Evolutionary conservation across 2,329 filamentous ascomycete species (phyloP).

Genomic region (Rosellinia necatrix): DNA sequence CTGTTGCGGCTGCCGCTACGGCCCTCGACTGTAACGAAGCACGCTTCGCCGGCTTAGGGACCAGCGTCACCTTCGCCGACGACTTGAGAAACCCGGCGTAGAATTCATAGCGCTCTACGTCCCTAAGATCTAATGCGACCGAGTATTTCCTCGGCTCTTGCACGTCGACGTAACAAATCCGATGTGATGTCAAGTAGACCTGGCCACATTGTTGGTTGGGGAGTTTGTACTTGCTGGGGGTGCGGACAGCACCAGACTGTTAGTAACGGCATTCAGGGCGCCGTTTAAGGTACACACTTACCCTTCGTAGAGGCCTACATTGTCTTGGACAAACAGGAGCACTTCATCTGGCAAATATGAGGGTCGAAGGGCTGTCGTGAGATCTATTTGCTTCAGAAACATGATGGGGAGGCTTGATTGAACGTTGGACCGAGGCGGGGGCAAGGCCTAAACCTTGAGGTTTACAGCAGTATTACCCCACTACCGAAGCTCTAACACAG

Average conservation of each 20-base stretch:
- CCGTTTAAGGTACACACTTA: constrained; percentile 51
- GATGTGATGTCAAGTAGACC: constrained; percentile 94
- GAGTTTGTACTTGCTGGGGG: constrained; percentile 85
- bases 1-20: constrained; percentile 50
- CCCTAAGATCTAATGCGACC: constrained; percentile 82
- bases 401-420: constrained; percentile 54
- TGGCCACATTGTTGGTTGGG: constrained; percentile 93
- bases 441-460: constrained; percentile 17
- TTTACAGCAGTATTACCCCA: constrained; percentile 15
- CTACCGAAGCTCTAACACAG: neutral
- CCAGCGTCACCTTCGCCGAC: constrained; percentile 87
- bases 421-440: constrained; percentile 12
- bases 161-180: constrained; percentile 92
- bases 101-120: constrained; percentile 88
- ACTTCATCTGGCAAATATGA: constrained; percentile 92
- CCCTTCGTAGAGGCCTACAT: constrained; percentile 97
- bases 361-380: constrained; percentile 94
- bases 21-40: constrained; percentile 61
- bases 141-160: constrained; percentile 83
- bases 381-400: constrained; percentile 94
- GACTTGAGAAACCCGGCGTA: constrained; percentile 95
- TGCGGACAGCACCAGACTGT: constrained; percentile 19
- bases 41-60: constrained; percentile 78
- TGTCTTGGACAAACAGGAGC: constrained; percentile 94
- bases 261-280: neutral